Conservation (phyloP, 192 early-diverging fungal species). For the Coemansia aciculifera region DNA sequence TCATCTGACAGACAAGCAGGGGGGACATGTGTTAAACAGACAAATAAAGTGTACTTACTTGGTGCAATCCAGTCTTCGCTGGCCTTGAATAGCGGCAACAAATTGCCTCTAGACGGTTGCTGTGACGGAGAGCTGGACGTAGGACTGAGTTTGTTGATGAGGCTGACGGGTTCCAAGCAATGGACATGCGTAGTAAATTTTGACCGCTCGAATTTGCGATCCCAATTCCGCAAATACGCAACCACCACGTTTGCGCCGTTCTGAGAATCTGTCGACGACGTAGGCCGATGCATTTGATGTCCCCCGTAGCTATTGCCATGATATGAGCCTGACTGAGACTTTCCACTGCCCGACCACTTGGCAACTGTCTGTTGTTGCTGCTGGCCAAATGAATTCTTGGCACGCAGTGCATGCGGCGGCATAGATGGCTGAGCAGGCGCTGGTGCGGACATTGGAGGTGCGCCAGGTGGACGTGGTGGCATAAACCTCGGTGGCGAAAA, state of each 20-base stretch:
- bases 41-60: conserved; percentile 34
- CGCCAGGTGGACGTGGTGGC: background rate
- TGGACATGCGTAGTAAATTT: conserved; percentile 41
- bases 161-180: conserved; percentile 40
- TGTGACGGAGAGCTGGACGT: background rate
- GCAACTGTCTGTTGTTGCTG: background rate
- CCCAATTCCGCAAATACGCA: conserved; percentile 33
- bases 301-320: background rate
- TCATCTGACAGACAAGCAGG: background rate
- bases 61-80: conserved; percentile 54
- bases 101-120: conserved; percentile 25
- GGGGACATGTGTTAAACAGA: no score
- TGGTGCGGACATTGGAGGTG: background rate
- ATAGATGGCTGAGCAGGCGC: background rate
- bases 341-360: background rate
- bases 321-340: background rate
- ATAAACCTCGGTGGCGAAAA: conserved; percentile 1
- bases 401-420: conserved; percentile 7
- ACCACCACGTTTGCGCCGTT: conserved; percentile 4
- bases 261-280: conserved; percentile 13
- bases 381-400: conserved; percentile 1
- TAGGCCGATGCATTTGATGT: background rate
- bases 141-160: conserved; percentile 18
- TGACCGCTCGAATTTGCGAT: conserved; percentile 24
- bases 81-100: conserved; percentile 50